phyloP scores from a whole-genome alignment of 805 yeast genomes.

The Clavispora asparagi region DNA sequence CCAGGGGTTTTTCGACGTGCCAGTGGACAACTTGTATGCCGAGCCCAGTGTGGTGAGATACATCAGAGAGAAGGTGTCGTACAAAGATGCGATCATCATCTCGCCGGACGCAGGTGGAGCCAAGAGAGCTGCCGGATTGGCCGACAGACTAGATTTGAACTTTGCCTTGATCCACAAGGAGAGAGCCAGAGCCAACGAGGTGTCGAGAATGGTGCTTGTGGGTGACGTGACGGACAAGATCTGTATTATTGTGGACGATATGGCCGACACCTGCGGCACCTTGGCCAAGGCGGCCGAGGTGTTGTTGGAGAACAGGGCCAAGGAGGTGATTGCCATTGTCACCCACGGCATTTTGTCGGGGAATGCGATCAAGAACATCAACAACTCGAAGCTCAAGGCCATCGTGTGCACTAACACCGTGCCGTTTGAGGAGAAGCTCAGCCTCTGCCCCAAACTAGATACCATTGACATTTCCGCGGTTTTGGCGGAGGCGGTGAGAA shows the following conservation, averaged over 20 bases:
- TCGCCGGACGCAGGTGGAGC: slow-evolving; percentile 94
- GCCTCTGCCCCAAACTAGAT: slow-evolving; percentile 57
- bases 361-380: slow-evolving; percentile 66
- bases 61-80: slow-evolving; percentile 57
- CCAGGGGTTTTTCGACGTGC: slow-evolving; percentile 79
- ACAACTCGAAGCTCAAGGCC: slow-evolving; percentile 59
- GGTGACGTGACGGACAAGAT: slow-evolving; percentile 77
- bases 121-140: slow-evolving; percentile 80
- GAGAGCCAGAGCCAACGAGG: slow-evolving; percentile 78
- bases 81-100: slow-evolving; percentile 62
- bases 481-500: slow-evolving; percentile 76
- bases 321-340: slow-evolving; percentile 72
- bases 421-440: slow-evolving; percentile 63
- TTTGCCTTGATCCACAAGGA: slow-evolving; percentile 85
- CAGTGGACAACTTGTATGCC: slow-evolving; percentile 80
- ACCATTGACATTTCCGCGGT: slow-evolving; percentile 68
- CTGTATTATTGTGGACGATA: slow-evolving; percentile 78
- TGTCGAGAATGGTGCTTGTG: slow-evolving; percentile 77
- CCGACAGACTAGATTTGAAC: slow-evolving; percentile 72
- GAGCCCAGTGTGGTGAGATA: slow-evolving; percentile 78
- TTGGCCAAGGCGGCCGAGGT: slow-evolving; percentile 78
- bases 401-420: slow-evolving; percentile 79
- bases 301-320: slow-evolving; percentile 61
- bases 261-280: slow-evolving; percentile 90
- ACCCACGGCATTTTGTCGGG: slow-evolving; percentile 80